Conservation (phyloP, 306 rosid genomes). For the Acmispon strigosus region DNA sequence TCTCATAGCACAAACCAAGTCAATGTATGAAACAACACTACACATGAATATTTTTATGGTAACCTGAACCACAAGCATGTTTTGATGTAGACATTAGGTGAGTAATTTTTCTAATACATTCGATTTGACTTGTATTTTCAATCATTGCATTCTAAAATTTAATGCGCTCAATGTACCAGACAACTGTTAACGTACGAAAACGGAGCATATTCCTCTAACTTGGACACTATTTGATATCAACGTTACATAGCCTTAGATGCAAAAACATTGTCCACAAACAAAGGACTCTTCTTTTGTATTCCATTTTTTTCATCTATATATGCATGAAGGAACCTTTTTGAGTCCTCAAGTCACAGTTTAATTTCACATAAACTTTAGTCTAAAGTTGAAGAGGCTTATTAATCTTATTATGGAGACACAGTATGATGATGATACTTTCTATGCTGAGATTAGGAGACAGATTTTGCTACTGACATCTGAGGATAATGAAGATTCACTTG, state of each 20-base stretch:
- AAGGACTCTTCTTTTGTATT: not conserved
- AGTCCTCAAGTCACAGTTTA: not conserved
- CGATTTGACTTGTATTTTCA: not conserved
- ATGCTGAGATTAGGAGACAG: conserved; percentile 55
- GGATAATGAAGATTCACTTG: conserved; percentile 22
- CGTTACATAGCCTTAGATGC: not conserved
- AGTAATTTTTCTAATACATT: not conserved
- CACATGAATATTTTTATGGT: not conserved
- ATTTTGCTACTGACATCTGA: conserved; percentile 45
- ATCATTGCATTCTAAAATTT: not conserved
- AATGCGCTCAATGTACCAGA: not conserved
- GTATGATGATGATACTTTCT: conserved; percentile 40
- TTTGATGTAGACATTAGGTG: conserved; percentile 13
- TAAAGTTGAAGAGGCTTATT: not conserved
- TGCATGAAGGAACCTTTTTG: not conserved
- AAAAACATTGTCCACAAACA: conserved; percentile 26
- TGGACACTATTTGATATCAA: conserved; percentile 28
- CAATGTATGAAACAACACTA: not conserved
- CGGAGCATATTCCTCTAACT: conserved; percentile 21
- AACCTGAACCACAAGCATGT: conserved; percentile 3
- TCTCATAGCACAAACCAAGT: conserved; percentile 22
- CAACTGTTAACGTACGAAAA: conserved; percentile 18
- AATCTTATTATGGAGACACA: conserved; percentile 17
- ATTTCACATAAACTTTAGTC: not conserved
- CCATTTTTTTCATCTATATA: conserved; percentile 4